Conservation (phyloP, 2,329 filamentous ascomycete genomes). For the Aspergillus sp. region DNA sequence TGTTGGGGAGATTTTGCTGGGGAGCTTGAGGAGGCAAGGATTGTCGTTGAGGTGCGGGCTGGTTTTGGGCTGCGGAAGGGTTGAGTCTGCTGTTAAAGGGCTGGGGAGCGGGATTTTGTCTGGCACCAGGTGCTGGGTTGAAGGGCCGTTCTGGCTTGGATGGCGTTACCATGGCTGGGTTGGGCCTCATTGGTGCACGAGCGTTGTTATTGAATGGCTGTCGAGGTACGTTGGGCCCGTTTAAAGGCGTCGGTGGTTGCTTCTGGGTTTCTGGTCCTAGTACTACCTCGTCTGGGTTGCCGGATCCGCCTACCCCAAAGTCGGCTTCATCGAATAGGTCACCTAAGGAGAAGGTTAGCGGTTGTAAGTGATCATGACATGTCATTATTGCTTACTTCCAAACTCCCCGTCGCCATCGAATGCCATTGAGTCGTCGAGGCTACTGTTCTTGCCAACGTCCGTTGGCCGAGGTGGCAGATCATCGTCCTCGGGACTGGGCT, state of each 20-base stretch:
- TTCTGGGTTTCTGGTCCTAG: slow-evolving; percentile 48
- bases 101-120: slow-evolving; percentile 27
- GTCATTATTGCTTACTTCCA: slow-evolving; percentile 38
- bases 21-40: slow-evolving; percentile 19
- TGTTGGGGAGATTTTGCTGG: slow-evolving; percentile 25
- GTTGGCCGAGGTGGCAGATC: slow-evolving; percentile 40
- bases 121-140: slow-evolving; percentile 23
- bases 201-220: slow-evolving; percentile 24
- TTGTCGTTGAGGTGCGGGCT: slow-evolving; percentile 22
- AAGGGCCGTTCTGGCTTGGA: slow-evolving; percentile 42
- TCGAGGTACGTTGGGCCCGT: slow-evolving; percentile 23
- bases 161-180: slow-evolving; percentile 36
- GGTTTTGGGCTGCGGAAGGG: slow-evolving; percentile 17
- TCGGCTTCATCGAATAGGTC: slow-evolving; percentile 75
- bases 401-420: slow-evolving; percentile 47
- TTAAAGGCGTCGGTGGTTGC: slow-evolving; percentile 31
- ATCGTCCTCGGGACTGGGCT: slow-evolving; percentile 49
- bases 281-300: slow-evolving; percentile 75
- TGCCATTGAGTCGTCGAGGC: slow-evolving; percentile 28
- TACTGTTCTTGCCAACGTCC: slow-evolving; percentile 32
- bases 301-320: slow-evolving; percentile 69
- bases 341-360: slow-evolving; percentile 35
- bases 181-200: slow-evolving; percentile 20
- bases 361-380: neutral
- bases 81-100: slow-evolving; percentile 24